phyloP scores from a whole-genome alignment of 495 filamentous ascomycete genomes.

The Pyronema domesticum region DNA sequence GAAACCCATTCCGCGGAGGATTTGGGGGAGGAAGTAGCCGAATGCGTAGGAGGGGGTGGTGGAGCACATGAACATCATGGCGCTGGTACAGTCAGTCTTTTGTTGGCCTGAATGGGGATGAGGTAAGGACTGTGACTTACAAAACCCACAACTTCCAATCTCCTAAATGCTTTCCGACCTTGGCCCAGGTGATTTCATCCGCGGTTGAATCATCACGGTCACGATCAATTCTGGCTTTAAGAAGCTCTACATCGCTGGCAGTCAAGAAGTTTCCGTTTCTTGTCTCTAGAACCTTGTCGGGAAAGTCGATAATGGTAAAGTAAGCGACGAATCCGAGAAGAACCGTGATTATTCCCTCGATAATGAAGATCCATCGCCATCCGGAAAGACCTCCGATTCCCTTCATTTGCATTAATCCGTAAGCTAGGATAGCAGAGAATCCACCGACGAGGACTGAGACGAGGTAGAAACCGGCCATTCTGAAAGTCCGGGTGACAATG shows the following conservation, averaged over 20 bases:
- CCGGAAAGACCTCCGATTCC: conserved; percentile 43
- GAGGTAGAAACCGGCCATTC: conserved; percentile 50
- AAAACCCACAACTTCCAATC: conserved; percentile 30
- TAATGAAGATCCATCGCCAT: conserved; percentile 64
- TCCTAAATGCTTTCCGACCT: conserved; percentile 20
- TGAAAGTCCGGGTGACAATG: not conserved
- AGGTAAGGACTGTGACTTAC: conserved; percentile 11
- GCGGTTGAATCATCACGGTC: conserved; percentile 35
- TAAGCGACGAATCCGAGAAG: conserved; percentile 27
- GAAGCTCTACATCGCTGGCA: conserved; percentile 31
- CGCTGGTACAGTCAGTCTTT: conserved; percentile 10
- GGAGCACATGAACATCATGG: conserved; percentile 32
- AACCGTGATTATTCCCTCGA: conserved; percentile 31
- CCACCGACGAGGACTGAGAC: conserved; percentile 48
- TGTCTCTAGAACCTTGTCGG: conserved; percentile 31
- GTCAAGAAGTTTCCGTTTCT: conserved; percentile 32
- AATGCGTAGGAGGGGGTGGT: conserved; percentile 33
- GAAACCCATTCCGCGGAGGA: conserved; percentile 36
- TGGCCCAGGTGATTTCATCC: conserved; percentile 25
- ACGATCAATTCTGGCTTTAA: conserved; percentile 36
- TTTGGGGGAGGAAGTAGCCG: conserved; percentile 35
- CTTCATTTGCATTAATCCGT: conserved; percentile 49
- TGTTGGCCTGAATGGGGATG: not conserved
- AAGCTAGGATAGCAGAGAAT: conserved; percentile 53
- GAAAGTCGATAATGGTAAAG: conserved; percentile 39